Percentiles rank a stretch among this genome's conserved stretches.
phyloP scores from a whole-genome alignment of 1,139 yeast species.

The Candida sp. region DNA sequence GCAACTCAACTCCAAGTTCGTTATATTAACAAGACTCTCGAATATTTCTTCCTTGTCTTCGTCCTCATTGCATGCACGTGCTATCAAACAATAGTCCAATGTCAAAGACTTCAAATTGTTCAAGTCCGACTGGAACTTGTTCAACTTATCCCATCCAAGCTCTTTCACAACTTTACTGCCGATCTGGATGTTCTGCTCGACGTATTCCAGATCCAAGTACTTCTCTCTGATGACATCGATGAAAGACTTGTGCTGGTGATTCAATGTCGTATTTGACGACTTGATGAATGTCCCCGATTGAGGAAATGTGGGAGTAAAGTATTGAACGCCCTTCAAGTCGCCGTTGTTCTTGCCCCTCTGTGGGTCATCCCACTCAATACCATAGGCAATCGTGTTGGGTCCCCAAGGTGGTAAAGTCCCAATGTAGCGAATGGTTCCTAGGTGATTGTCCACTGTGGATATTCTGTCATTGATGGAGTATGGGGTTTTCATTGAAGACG shows the following conservation, averaged over 20 bases:
- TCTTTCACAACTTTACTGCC: slow-evolving; percentile 64
- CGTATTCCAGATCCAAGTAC: slow-evolving; percentile 30
- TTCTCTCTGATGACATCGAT: slow-evolving; percentile 54
- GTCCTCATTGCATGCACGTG: slow-evolving; percentile 15
- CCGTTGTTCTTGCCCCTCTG: slow-evolving; percentile 84
- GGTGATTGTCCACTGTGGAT: slow-evolving; percentile 40
- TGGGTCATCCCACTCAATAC: slow-evolving; percentile 87
- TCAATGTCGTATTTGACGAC: slow-evolving; percentile 31
- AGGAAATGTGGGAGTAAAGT: slow-evolving; percentile 47
- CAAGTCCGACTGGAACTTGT: slow-evolving; percentile 51
- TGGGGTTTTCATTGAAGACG: background rate
- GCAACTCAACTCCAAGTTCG: slow-evolving; percentile 61
- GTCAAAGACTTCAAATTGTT: slow-evolving; percentile 50
- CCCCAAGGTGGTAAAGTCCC: slow-evolving; percentile 72
- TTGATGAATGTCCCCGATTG: slow-evolving; percentile 75
- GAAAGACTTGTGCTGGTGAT: slow-evolving; percentile 32
- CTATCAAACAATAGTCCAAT: slow-evolving; percentile 43
- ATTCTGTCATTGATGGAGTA: slow-evolving; percentile 45
- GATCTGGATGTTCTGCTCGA: slow-evolving; percentile 32
- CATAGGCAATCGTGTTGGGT: slow-evolving; percentile 50
- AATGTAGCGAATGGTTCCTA: slow-evolving; percentile 66
- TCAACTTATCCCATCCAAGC: slow-evolving; percentile 66
- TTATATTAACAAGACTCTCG: slow-evolving; percentile 26
- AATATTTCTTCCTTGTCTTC: slow-evolving; percentile 11
- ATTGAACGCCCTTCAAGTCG: slow-evolving; percentile 57